Base-by-base conservation (phyloP, 176 grass and related monocot species). In the Bothriochloa decipiens region DNA sequence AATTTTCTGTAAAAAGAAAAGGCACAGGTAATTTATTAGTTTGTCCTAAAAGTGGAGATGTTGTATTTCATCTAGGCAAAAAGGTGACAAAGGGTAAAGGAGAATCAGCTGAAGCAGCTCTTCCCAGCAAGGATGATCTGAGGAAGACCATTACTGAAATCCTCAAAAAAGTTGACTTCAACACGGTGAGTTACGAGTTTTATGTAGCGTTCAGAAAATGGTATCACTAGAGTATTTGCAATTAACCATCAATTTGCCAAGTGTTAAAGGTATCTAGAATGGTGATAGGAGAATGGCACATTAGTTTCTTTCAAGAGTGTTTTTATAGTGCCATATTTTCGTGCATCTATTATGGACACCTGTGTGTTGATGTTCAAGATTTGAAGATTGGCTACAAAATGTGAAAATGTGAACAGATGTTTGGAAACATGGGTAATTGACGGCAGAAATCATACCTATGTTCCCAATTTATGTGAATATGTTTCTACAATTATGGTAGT, bases 141-240 rank as follows among this genome's bases (percentile, higher is more conserved):
- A 91, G 84, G 77, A 92, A 90, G 76, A 96, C 94, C 75, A 91
- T 96, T 57, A 69, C 76, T 74, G 90, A 87, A 50, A 94, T 99
- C 88, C 88, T 99, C 45, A 96, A 91, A 62, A 87, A 89, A 89
- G 93, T 99, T 50, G 97, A 99, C 74, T 99, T 99, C 64, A 96
- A 96, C 76, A 95, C 86, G 63, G 97, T 99, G 57, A 70, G 92
- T 73, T 78, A 43, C 37, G 27, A 9, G 20, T 43, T 86, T 46
- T 43, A 53, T 66, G 62, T 70, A 80, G 32, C 68, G 25, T 29
- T 70, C 55, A 23, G 25, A 83, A 40, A 77, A 72, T 71, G 18
- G 11, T 37, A 9, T 36, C 37, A 13, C 16, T 88, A 58, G 68
- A 78, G 22, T 47, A 39, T 78, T 65, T 78, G 75, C 8, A 68